Base-by-base conservation (phyloP, 2,329 filamentous ascomycete genomes). In the Pseudogymnoascus sp. region DNA sequence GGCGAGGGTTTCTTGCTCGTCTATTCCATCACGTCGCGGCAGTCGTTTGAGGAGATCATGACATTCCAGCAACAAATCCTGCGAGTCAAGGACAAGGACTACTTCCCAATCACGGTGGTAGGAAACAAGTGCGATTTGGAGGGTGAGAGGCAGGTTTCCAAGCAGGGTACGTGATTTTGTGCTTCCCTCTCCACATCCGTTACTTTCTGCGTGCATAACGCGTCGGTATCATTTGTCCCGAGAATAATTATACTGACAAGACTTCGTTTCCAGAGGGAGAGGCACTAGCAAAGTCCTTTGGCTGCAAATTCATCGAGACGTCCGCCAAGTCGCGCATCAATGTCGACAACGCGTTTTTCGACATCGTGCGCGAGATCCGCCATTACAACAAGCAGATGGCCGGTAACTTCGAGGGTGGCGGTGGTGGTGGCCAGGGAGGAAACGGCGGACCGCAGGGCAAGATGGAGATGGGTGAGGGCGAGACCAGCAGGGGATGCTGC, bases 121-220 rank as follows among this genome's bases (percentile, higher is more conserved):
- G 95, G 92, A 72, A 99, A 99, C 86, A 99, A 99, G 84, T 97
- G 93, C 80, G 95, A 99, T 91, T 81, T 99, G 77, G 93, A 97
- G 74, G 83, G 83, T 71, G 93, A 99, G 79, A 86, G 95, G 74
- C 90, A 93, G 73, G 95, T 99, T 66, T 90, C 91, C 69, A 88
- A 89, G 80, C 88, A 96, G 86, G 93, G 93, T 96, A 84, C 68
- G 86, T 61, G 31, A 21, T 61, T 36, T 54, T 54, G 8, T 31
- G 45, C 79, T 63, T 67, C 48, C 60, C 25, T 64, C 60, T 14
- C 61, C 65, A 51, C 39, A 37, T 63, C 19, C 37, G 37, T 62
- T 63, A 57, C 16, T 19, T 36, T 54, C 31, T 5, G 23, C 57
- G 28, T 41, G 10, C 36, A 54, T 54, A 54, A 16, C 45, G 34